These are phyloP conservation scores for Mucuna pruriens DNA, from an alignment of 306 rosid genomes.

Conservation along the genomic window DNA sequence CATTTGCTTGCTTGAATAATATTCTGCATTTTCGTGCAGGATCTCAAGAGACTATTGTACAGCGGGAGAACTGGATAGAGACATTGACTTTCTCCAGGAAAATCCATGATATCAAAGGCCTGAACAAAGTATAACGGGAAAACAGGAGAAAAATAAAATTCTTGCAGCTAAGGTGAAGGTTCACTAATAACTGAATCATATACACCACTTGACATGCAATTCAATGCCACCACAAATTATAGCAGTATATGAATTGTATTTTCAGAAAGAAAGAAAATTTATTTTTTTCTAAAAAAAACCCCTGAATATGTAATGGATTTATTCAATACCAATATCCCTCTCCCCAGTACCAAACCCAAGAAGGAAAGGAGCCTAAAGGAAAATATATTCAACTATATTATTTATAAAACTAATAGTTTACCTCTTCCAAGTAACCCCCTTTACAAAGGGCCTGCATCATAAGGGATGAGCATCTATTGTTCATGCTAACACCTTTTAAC, in stretches of 20 bases:
- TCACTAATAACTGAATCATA: constrained; percentile 21
- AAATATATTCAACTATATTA: constrained; percentile 12
- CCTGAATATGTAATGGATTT: constrained; percentile 20
- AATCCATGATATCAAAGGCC: constrained; percentile 71
- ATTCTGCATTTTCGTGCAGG: constrained; percentile 55
- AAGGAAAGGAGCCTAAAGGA: constrained; percentile 14
- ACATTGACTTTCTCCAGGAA: constrained; percentile 58
- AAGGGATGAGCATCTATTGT: constrained; percentile 54
- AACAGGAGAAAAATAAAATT: constrained; percentile 31
- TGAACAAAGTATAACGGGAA: constrained; percentile 46
- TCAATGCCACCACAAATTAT: constrained; percentile 7
- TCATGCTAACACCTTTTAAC: constrained; percentile 54
- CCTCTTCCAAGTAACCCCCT: constrained; percentile 81
- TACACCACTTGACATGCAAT: neutral
- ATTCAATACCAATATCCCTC: constrained; percentile 8
- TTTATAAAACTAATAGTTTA: constrained; percentile 39
- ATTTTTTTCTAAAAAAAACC: neutral
- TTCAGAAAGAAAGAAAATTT: constrained; percentile 6
- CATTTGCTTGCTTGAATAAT: constrained; percentile 63
- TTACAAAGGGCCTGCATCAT: constrained; percentile 71
- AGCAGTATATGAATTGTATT: constrained; percentile 8
- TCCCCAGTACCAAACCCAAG: constrained; percentile 5
- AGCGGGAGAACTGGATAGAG: constrained; percentile 49
- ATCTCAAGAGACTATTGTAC: constrained; percentile 65
- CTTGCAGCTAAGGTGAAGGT: constrained; percentile 24